phyloP scores from a whole-genome alignment of 2,329 filamentous ascomycete genomes.

The Sporothrix luriei region DNA sequence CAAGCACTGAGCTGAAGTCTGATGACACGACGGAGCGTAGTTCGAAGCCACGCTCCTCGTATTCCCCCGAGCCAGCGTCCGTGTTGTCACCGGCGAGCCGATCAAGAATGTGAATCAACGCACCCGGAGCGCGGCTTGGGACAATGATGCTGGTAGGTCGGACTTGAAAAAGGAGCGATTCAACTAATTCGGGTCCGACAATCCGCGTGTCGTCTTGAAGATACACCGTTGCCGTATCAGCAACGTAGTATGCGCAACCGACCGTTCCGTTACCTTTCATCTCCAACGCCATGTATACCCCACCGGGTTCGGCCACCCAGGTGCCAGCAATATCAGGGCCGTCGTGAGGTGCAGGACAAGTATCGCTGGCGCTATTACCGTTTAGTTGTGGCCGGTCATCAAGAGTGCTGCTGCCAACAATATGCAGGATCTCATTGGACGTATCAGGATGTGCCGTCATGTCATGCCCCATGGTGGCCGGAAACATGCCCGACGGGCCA shows the following conservation, averaged over 20 bases:
- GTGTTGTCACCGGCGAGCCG: background rate
- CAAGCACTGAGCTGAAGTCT: conserved; percentile 71
- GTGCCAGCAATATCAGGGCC: background rate
- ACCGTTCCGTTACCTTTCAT: conserved; percentile 69
- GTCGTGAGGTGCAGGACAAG: background rate
- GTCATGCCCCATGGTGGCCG: background rate
- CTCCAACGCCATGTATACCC: conserved; percentile 80
- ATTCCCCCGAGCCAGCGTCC: background rate
- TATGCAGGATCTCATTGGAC: background rate
- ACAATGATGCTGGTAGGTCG: conserved; percentile 61
- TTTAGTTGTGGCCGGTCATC: background rate
- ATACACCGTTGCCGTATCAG: conserved; percentile 68
- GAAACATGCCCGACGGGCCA: background rate
- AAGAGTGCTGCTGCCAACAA: background rate
- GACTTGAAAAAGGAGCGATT: conserved; percentile 59
- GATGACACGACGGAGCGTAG: conserved; percentile 69
- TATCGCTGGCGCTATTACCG: background rate
- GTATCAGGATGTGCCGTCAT: background rate
- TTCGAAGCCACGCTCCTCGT: conserved; percentile 42
- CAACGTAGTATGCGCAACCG: conserved; percentile 82
- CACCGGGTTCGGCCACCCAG: conserved; percentile 46
- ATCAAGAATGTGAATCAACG: conserved; percentile 45
- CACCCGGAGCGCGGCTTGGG: conserved; percentile 51
- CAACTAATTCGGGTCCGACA: conserved; percentile 69
- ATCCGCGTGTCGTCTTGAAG: conserved; percentile 75